Evolutionary conservation across 1,284 basidiomycete species (phyloP).

Genomic region (Volvariella volvacea): DNA sequence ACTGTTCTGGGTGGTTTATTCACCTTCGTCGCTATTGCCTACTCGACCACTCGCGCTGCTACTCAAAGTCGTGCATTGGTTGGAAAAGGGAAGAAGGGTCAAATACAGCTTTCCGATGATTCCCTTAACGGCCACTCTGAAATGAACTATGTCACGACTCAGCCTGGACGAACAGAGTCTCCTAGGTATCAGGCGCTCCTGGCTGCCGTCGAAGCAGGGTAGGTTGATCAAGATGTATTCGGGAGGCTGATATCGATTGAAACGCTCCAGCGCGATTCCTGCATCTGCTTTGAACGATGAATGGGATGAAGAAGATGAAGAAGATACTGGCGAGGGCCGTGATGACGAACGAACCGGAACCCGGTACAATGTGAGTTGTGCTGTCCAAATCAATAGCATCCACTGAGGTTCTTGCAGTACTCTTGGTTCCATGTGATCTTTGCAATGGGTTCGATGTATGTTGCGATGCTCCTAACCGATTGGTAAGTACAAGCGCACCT

Average conservation of each 20-base stretch:
- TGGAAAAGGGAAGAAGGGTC: conserved; percentile 65
- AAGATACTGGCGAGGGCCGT: conserved; percentile 66
- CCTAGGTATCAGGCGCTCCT: conserved; percentile 93
- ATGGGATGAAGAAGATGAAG: conserved; percentile 72
- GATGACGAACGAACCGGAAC: conserved; percentile 97
- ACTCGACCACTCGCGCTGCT: conserved; percentile 93
- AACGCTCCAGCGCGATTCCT: conserved; percentile 68
- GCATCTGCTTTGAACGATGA: conserved; percentile 88
- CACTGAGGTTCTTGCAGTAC: conserved; percentile 49
- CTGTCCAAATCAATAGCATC: not conserved
- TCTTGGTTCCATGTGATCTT: conserved; percentile 99
- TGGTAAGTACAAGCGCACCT: conserved; percentile 58
- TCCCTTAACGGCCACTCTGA: conserved; percentile 48
- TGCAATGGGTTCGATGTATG: conserved; percentile 95
- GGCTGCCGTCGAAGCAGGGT: conserved; percentile 95
- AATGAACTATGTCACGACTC: conserved; percentile 73
- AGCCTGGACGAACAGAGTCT: conserved; percentile 82
- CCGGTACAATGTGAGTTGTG: conserved; percentile 79
- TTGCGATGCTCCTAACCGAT: conserved; percentile 97
- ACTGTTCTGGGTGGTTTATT: conserved; percentile 91
- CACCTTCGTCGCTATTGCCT: conserved; percentile 97
- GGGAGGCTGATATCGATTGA: not conserved
- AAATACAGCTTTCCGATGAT: conserved; percentile 57
- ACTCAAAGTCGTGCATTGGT: conserved; percentile 91
- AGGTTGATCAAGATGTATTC: conserved; percentile 19